Percentiles rank a stretch among this genome's conserved stretches.
Conservation (phyloP, 495 filamentous ascomycete genomes). For the Penicillium soppii region DNA sequence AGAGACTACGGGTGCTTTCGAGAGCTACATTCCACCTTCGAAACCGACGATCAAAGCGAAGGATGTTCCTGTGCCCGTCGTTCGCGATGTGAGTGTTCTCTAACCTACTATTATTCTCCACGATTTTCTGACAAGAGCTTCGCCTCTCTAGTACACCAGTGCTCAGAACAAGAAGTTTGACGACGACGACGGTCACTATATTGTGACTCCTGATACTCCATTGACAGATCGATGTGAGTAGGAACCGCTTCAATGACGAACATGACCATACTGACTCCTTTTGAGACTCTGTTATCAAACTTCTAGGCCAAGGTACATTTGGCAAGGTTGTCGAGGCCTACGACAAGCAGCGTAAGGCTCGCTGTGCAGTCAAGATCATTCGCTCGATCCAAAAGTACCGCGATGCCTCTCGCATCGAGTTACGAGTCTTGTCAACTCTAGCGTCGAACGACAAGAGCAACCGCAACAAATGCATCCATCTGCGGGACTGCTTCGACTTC, state of each 20-base stretch:
- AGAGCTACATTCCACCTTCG: slow-evolving; percentile 79
- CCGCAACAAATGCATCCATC: slow-evolving; percentile 94
- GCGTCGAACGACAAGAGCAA: slow-evolving; percentile 88
- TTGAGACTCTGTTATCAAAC: slow-evolving; percentile 78
- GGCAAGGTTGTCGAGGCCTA: slow-evolving; percentile 95
- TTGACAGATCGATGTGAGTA: slow-evolving; percentile 87
- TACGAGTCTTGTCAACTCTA: slow-evolving; percentile 87
- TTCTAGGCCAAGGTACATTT: slow-evolving; percentile 96
- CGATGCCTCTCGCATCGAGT: slow-evolving; percentile 93
- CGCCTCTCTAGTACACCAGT: slow-evolving; percentile 39
- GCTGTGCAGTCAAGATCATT: slow-evolving; percentile 96
- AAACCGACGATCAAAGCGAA: slow-evolving; percentile 87
- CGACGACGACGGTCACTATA: slow-evolving; percentile 95
- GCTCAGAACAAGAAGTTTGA: slow-evolving; percentile 66
- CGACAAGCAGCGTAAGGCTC: slow-evolving; percentile 69
- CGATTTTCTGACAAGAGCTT: slow-evolving; percentile 13
- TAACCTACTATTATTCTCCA: slow-evolving; percentile 1
- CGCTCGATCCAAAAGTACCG: slow-evolving; percentile 97
- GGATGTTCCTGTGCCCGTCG: slow-evolving; percentile 80
- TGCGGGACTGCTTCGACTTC: slow-evolving; percentile 97
- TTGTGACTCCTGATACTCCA: slow-evolving; percentile 78
- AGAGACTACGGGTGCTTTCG: slow-evolving; percentile 63
- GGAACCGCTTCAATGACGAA: neutral
- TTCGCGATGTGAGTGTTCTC: slow-evolving; percentile 72
- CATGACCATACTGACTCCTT: slow-evolving; percentile 10